These are phyloP conservation scores for Corynespora cassiicola DNA, from an alignment of 2,329 filamentous ascomycete species.

Conservation along the genomic window DNA sequence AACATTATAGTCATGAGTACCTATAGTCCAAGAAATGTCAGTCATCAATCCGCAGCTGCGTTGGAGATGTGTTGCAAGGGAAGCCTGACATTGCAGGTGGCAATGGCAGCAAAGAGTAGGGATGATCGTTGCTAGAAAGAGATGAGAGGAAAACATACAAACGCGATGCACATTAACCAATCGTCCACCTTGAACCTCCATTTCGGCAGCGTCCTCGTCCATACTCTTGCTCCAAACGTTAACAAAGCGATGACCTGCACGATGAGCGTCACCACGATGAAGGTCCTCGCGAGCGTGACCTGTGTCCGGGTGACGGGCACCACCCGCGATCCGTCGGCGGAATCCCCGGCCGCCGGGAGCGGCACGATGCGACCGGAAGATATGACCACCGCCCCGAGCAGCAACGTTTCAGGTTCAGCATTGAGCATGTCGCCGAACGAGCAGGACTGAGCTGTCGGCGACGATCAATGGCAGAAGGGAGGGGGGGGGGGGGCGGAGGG, in stretches of 20 bases:
- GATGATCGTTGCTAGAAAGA: background rate
- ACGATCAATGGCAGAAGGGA: no score
- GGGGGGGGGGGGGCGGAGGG: no score
- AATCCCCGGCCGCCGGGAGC: no score
- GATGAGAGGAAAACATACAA: conserved; percentile 11
- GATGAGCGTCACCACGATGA: conserved; percentile 10
- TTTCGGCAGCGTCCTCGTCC: conserved; percentile 16
- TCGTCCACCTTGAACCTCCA: conserved; percentile 19
- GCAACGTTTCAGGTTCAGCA: no score
- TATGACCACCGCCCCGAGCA: no score
- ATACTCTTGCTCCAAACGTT: conserved; percentile 15
- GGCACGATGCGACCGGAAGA: no score
- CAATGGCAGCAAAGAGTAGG: no score
- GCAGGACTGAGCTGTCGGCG: no score
- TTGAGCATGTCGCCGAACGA: no score
- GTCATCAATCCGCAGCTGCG: background rate
- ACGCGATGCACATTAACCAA: conserved; percentile 14
- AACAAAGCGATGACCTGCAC: conserved; percentile 13
- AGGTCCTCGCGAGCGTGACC: conserved; percentile 3
- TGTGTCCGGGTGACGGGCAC: background rate
- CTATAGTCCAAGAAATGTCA: conserved; percentile 7
- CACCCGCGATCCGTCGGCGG: no score
- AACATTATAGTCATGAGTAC: conserved; percentile 15
- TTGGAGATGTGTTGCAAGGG: no score
- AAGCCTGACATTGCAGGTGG: no score